Conservation (phyloP, 2,329 filamentous ascomycete species). For the Cladophialophora chaetospira region DNA sequence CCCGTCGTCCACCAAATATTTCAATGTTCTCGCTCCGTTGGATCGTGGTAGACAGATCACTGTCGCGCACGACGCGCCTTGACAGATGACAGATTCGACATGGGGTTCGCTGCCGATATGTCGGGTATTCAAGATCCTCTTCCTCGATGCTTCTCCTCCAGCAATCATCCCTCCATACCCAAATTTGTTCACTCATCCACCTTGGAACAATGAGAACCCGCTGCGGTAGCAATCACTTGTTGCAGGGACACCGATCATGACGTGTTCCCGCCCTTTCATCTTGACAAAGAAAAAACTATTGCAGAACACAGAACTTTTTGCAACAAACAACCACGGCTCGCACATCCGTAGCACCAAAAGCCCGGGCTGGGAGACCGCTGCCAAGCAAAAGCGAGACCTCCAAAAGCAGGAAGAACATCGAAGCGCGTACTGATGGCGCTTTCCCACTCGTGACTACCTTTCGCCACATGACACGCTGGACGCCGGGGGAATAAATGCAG, state of each 20-base stretch:
- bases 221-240: slow-evolving; percentile 2
- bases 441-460: slow-evolving; percentile 22
- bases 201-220: slow-evolving; percentile 4
- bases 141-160: background rate
- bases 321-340: slow-evolving; percentile 10
- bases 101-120: background rate
- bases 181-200: slow-evolving; percentile 6
- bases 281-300: slow-evolving; percentile 15
- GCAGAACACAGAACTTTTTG: slow-evolving; percentile 26
- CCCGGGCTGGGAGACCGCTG: slow-evolving; percentile 17
- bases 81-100: background rate
- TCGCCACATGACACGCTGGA: slow-evolving; percentile 29
- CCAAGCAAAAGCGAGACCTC: slow-evolving; percentile 10
- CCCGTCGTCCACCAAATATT: slow-evolving; percentile 1
- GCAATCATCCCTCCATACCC: slow-evolving; percentile 2
- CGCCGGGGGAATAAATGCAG: slow-evolving; percentile 26
- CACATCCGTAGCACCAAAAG: background rate
- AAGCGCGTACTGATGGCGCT: slow-evolving; percentile 12
- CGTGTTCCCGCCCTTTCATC: slow-evolving; percentile 11
- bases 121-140: background rate
- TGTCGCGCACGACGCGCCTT: no score
- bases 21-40: background rate
- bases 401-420: slow-evolving; percentile 5
- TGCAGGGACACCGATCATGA: slow-evolving; percentile 10
- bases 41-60: no score